These are phyloP conservation scores for Solanum rostratum DNA, from an alignment of 257 asterid genomes.

Conservation along the genomic window DNA sequence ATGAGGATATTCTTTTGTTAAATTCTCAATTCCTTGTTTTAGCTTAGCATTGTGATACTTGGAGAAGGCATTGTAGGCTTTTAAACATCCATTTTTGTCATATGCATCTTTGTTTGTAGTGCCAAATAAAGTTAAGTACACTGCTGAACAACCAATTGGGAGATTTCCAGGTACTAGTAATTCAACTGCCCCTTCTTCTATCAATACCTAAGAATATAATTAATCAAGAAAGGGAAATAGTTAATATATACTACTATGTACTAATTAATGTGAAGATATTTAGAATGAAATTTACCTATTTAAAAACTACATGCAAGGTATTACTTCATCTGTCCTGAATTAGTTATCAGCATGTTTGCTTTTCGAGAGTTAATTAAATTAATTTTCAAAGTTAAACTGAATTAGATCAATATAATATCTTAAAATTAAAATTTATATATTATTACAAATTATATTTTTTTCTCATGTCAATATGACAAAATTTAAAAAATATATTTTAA, in stretches of 20 bases:
- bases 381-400: too few species aligned
- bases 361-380: too few species aligned
- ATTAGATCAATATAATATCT: too few species aligned
- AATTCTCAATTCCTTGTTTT: constrained; percentile 31
- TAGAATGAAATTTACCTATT: too few species aligned
- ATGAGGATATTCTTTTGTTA: constrained; percentile 41
- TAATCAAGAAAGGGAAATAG: not conserved
- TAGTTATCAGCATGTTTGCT: too few species aligned
- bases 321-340: too few species aligned
- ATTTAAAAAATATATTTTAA: too few species aligned
- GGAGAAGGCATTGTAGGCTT: constrained; percentile 49
- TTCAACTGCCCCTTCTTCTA: constrained; percentile 72
- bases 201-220: constrained; percentile 23
- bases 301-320: too few species aligned
- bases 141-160: constrained; percentile 72
- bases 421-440: too few species aligned
- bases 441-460: too few species aligned
- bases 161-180: constrained; percentile 62
- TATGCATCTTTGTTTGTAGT: constrained; percentile 41
- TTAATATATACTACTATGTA: not conserved
- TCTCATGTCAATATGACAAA: too few species aligned
- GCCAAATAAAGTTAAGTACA: constrained; percentile 48
- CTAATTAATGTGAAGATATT: too few species aligned
- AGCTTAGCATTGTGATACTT: constrained; percentile 51
- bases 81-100: constrained; percentile 62